Evolutionary conservation across 2,329 filamentous ascomycete species (phyloP).

Genomic region (Calonectria ilicicola): DNA sequence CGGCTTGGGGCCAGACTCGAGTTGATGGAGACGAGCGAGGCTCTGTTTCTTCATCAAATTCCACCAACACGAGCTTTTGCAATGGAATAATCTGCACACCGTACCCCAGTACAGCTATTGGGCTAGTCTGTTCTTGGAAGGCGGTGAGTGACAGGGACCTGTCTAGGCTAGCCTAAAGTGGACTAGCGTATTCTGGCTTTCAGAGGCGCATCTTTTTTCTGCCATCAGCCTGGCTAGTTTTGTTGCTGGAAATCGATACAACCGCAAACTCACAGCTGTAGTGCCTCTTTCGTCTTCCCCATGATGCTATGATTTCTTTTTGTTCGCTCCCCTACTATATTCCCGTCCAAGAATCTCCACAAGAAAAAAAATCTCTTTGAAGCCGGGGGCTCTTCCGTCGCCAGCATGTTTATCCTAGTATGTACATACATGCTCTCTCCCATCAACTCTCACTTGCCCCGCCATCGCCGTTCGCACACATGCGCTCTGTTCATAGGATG

Average conservation of each 20-base stretch:
- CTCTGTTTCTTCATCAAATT: conserved; percentile 3
- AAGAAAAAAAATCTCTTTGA: not conserved
- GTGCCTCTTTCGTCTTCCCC: conserved; percentile 6
- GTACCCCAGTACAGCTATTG: not conserved
- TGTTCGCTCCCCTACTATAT: not conserved
- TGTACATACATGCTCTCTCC: conserved; percentile 11
- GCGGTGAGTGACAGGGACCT: conserved; percentile 17
- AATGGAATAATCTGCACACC: conserved; percentile 20
- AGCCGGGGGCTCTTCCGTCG: not conserved
- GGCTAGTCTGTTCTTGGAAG: conserved; percentile 4
- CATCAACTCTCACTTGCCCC: not conserved
- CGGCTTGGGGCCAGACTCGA: not conserved
- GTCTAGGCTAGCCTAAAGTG: not conserved
- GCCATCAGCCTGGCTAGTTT: conserved; percentile 27
- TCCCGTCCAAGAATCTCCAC: not conserved
- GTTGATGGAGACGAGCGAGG: not conserved
- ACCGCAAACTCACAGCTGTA: conserved; percentile 4
- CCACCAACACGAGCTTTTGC: conserved; percentile 21
- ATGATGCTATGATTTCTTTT: conserved; percentile 4
- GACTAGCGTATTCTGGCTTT: not conserved
- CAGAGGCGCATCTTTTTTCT: conserved; percentile 38
- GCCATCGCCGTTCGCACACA: not conserved
- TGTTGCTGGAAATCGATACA: conserved; percentile 6
- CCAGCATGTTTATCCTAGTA: conserved; percentile 65
- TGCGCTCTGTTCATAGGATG: conserved; percentile 10